Evolutionary conservation across 164 flowering plant species (phyloP).

Genomic region (Santalum album): DNA sequence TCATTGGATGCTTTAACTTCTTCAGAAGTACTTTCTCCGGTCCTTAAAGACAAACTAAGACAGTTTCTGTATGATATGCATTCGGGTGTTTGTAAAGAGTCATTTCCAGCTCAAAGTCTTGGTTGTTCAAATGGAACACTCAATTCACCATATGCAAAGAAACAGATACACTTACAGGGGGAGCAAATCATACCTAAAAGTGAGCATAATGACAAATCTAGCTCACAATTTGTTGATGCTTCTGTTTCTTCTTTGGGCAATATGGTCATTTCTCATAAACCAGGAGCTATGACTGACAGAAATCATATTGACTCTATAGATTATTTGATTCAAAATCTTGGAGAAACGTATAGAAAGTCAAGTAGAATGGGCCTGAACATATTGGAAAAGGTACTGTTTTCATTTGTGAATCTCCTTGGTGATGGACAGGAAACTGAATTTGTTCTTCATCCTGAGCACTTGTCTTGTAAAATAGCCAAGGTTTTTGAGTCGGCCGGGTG

Average conservation of each 20-base stretch:
- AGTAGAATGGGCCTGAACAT: conserved; percentile 21
- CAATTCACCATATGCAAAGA: conserved; percentile 12
- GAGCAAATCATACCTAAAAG: conserved; percentile 7
- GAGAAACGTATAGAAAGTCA: conserved; percentile 17
- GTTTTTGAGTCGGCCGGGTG: conserved; percentile 24
- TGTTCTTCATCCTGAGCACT: conserved; percentile 17
- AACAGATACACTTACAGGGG: background rate
- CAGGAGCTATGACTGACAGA: conserved; percentile 4
- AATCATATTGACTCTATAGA: conserved; percentile 10
- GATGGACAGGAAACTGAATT: conserved; percentile 3
- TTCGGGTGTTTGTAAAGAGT: conserved; percentile 7
- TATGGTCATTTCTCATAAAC: conserved; percentile 6
- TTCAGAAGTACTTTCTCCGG: conserved; percentile 42
- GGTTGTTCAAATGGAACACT: conserved; percentile 4
- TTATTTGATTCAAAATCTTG: conserved; percentile 23
- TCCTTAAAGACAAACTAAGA: conserved; percentile 42
- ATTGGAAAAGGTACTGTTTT: conserved; percentile 28
- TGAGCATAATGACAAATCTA: conserved; percentile 4
- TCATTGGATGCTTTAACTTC: conserved; percentile 53
- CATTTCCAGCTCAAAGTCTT: conserved; percentile 7
- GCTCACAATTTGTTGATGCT: conserved; percentile 3
- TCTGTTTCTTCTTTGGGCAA: conserved; percentile 8
- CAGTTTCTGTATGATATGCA: conserved; percentile 13
- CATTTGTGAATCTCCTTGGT: conserved; percentile 12
- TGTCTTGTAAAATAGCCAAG: conserved; percentile 26